Conservation (phyloP, 257 asterid genomes). For the Hygrophila difformis region DNA sequence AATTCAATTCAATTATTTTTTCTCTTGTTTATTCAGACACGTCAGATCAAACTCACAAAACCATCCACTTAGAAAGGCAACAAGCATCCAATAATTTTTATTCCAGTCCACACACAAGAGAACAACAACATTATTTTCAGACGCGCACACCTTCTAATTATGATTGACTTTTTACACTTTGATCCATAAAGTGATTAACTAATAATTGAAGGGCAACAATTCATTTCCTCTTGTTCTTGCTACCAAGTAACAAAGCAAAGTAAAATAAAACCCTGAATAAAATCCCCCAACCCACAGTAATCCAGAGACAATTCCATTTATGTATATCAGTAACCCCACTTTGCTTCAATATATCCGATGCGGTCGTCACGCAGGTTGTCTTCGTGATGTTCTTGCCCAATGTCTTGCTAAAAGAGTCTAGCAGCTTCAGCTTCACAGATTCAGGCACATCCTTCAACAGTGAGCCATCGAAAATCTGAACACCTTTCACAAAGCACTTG, state of each 20-base stretch:
- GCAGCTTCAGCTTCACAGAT: conserved; percentile 18
- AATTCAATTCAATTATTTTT: too few relatives aligned
- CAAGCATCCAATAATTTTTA: too few relatives aligned
- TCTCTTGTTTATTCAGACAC: too few relatives aligned
- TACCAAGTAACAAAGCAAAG: not conserved
- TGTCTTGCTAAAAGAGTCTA: conserved; percentile 16
- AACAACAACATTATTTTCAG: too few relatives aligned
- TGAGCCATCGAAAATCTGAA: conserved; percentile 31
- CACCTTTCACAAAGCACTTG: conserved; percentile 30
- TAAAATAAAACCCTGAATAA: conserved; percentile 1
- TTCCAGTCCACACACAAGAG: too few relatives aligned
- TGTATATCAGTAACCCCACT: conserved; percentile 9
- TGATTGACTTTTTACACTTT: too few relatives aligned
- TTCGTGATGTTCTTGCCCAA: conserved; percentile 24
- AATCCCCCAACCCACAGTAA: not conserved
- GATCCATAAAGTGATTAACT: too few relatives aligned
- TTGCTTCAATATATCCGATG: conserved; percentile 28
- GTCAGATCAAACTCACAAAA: too few relatives aligned
- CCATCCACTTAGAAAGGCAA: too few relatives aligned
- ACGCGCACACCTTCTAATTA: too few relatives aligned
- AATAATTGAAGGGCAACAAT: too few relatives aligned
- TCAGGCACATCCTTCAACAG: conserved; percentile 13
- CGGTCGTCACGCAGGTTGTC: conserved; percentile 25
- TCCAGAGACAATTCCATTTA: conserved; percentile 2
- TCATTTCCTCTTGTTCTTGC: conserved; percentile 5